A percentile compares a stretch with the other conserved stretches of the same genome.
These are phyloP conservation scores for Russula lepida DNA, from an alignment of 768 basidiomycete species.

Conservation along the genomic window DNA sequence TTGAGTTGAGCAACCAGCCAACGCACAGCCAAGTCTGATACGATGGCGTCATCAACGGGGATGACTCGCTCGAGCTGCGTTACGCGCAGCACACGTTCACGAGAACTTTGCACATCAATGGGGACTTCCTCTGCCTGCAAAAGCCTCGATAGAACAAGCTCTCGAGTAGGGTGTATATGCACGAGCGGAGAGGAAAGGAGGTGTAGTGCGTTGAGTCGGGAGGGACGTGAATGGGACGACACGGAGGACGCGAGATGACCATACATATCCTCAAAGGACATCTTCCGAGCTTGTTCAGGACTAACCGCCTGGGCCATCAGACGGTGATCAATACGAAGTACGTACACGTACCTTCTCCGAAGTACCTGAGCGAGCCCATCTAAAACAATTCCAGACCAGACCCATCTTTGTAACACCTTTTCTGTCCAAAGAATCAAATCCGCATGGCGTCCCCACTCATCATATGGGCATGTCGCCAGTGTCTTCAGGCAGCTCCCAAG, in stretches of 20 bases:
- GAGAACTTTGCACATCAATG: constrained; percentile 68
- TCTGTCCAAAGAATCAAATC: constrained; percentile 45
- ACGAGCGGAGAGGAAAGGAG: constrained; percentile 51
- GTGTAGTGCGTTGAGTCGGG: constrained; percentile 58
- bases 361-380: constrained; percentile 44
- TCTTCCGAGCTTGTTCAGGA: neutral
- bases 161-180: constrained; percentile 33
- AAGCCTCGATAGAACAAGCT: constrained; percentile 55
- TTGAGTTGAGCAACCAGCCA: constrained; percentile 88
- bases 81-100: constrained; percentile 78
- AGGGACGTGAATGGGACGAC: constrained; percentile 60
- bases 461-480: constrained; percentile 36
- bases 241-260: constrained; percentile 44
- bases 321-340: neutral
- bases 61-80: constrained; percentile 59
- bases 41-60: constrained; percentile 43
- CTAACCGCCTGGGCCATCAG: constrained; percentile 15
- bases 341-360: constrained; percentile 36
- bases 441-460: constrained; percentile 41
- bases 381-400: constrained; percentile 48
- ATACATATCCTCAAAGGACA: constrained; percentile 44
- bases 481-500: constrained; percentile 52
- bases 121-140: constrained; percentile 75
- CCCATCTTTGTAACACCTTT: constrained; percentile 43
- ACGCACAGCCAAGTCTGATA: constrained; percentile 54